Percentiles rank a stretch among this genome's conserved stretches.
These are phyloP conservation scores for Ballota nigra DNA, from an alignment of 257 asterid genomes.

Conservation along the genomic window DNA sequence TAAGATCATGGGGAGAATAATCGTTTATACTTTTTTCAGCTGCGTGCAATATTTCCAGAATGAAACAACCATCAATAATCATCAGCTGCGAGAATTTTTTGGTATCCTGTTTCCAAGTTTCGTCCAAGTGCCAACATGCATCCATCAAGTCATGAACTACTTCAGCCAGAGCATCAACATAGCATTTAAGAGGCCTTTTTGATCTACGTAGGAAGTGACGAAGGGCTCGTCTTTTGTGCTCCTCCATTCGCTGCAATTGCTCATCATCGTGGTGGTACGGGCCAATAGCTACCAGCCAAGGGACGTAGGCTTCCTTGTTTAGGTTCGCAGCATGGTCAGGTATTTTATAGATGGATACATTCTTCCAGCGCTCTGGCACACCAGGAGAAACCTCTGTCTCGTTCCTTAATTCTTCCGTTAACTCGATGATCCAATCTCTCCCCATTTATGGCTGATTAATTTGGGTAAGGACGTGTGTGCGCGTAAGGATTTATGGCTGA, in stretches of 20 bases:
- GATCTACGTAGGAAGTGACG: constrained; percentile 26
- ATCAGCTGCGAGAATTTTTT: constrained; percentile 22
- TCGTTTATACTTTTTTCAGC: not conserved
- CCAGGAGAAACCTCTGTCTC: not conserved
- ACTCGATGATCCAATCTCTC: not conserved
- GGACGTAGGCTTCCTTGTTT: not conserved
- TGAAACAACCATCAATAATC: constrained; percentile 32
- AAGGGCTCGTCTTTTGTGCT: constrained; percentile 37
- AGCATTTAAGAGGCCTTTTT: not conserved
- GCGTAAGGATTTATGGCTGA: not conserved
- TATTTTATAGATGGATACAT: not conserved
- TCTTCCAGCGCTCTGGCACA: not conserved
- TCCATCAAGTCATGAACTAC: constrained; percentile 20
- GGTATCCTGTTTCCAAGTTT: not conserved
- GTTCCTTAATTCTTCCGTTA: not conserved
- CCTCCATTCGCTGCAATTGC: constrained; percentile 29
- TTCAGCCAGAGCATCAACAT: not conserved
- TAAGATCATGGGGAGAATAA: constrained; percentile 6
- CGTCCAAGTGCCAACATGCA: constrained; percentile 29
- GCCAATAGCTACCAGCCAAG: constrained; percentile 10
- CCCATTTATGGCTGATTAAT: not conserved
- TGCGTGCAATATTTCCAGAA: constrained; percentile 26
- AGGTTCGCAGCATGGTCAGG: not conserved
- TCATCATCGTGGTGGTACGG: not conserved
- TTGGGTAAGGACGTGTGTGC: not conserved